Conservation (phyloP, 139 green algal genomes). For the Choricystis sp. region DNA sequence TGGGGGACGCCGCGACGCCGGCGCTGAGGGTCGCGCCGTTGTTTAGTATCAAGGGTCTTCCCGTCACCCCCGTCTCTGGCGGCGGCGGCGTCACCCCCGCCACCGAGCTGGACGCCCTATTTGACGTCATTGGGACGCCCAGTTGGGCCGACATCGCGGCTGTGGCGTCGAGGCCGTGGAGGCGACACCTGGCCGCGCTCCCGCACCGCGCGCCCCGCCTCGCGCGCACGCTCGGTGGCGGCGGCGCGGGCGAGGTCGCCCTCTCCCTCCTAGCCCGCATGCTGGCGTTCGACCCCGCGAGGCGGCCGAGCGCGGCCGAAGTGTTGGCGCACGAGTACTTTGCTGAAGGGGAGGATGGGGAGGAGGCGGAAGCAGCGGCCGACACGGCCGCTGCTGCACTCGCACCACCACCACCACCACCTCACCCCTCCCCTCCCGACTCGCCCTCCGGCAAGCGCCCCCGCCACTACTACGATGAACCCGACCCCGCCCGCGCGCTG, state of each 20-base stretch:
- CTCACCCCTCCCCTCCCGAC: neutral
- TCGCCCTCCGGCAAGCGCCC: slow-evolving; percentile 1
- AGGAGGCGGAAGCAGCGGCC: slow-evolving; percentile 3
- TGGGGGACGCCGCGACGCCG: slow-evolving; percentile 50
- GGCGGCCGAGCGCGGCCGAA: slow-evolving; percentile 40
- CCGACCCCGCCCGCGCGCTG: slow-evolving; percentile 15
- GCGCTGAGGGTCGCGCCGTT: slow-evolving; percentile 61
- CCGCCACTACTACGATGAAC: neutral
- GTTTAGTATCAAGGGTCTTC: slow-evolving; percentile 52
- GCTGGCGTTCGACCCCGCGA: slow-evolving; percentile 69
- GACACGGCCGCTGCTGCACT: neutral
- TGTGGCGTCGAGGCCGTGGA: slow-evolving; percentile 45
- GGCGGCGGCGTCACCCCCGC: slow-evolving; percentile 16
- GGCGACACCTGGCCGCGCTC: slow-evolving; percentile 46
- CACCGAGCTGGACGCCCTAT: slow-evolving; percentile 62
- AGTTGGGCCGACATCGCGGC: slow-evolving; percentile 55
- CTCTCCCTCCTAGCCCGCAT: slow-evolving; percentile 72
- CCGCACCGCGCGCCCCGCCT: slow-evolving; percentile 40
- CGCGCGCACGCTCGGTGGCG: slow-evolving; percentile 34
- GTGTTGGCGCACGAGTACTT: slow-evolving; percentile 74
- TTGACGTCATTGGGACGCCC: slow-evolving; percentile 76
- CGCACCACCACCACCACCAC: neutral
- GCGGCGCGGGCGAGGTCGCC: slow-evolving; percentile 60
- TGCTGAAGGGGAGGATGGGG: neutral
- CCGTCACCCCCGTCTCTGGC: slow-evolving; percentile 32